These are phyloP conservation scores for Pseudisothecium myosuroides DNA, from an alignment of 225 moss, liverwort and hornwort species.

Conservation along the genomic window DNA sequence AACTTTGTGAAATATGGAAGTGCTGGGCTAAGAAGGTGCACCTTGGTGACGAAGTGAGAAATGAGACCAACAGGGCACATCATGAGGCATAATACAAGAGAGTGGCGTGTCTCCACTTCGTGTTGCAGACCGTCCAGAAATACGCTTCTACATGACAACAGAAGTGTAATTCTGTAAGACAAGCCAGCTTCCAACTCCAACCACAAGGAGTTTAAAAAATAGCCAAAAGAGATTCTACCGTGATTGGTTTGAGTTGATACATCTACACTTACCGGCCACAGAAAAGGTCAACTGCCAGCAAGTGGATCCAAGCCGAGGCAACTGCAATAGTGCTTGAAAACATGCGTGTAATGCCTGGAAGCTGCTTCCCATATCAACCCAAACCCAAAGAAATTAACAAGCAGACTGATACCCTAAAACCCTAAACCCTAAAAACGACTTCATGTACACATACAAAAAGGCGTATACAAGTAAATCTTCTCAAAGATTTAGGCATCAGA, in stretches of 20 bases:
- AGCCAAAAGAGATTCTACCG: background rate
- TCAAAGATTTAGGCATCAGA: background rate
- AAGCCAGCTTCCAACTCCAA: background rate
- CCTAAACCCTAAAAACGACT: background rate
- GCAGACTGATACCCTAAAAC: background rate
- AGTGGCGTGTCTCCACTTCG: slow-evolving; percentile 60
- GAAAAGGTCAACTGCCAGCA: slow-evolving; percentile 62
- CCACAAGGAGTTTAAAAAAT: background rate
- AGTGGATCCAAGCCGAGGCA: slow-evolving; percentile 83
- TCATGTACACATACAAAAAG: background rate
- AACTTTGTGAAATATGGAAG: background rate
- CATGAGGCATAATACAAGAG: slow-evolving; percentile 36
- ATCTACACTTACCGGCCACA: slow-evolving; percentile 43
- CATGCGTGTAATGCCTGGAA: slow-evolving; percentile 76
- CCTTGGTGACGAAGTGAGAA: slow-evolving; percentile 76
- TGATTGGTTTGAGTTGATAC: background rate
- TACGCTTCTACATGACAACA: slow-evolving; percentile 23
- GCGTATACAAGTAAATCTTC: background rate
- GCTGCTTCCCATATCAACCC: slow-evolving; percentile 17
- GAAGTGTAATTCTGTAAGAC: background rate
- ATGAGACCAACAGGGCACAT: slow-evolving; percentile 56
- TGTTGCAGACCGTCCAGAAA: slow-evolving; percentile 71
- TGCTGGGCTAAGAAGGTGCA: background rate
- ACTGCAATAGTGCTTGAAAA: slow-evolving; percentile 56
- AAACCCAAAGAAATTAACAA: background rate